A percentile compares a stretch with the other conserved stretches of the same genome.
Conservation (phyloP, 1,284 basidiomycete species). For the Xerocomus nothofagi region DNA sequence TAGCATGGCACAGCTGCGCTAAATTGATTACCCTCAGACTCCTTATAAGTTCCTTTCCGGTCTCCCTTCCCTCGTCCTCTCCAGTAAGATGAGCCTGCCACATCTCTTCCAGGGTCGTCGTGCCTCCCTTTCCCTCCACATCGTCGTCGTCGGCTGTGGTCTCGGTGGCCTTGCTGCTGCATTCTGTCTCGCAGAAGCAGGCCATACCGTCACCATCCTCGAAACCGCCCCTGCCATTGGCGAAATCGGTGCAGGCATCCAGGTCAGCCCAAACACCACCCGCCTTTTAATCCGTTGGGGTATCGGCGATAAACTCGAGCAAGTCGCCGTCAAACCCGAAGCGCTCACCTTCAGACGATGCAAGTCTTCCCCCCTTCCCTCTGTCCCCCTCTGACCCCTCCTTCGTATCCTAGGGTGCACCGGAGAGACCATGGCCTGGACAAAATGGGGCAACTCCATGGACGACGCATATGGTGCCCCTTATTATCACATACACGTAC, state of each 20-base stretch:
- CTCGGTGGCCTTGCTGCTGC: constrained; percentile 52
- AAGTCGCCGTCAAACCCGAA: constrained; percentile 43
- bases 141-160: constrained; percentile 53
- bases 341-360: constrained; percentile 49
- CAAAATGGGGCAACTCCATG: constrained; percentile 42
- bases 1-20: no score
- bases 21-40: no score
- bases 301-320: constrained; percentile 42
- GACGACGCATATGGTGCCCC: constrained; percentile 46
- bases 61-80: no score
- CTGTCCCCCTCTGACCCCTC: background rate
- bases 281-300: constrained; percentile 55
- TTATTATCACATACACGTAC: constrained; percentile 54
- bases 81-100: no score
- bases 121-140: constrained; percentile 35
- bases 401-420: constrained; percentile 32
- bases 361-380: constrained; percentile 19
- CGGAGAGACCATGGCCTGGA: constrained; percentile 48
- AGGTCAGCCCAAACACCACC: constrained; percentile 48
- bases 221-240: constrained; percentile 40
- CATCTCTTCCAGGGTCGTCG: constrained; percentile 30
- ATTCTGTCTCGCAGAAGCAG: constrained; percentile 45
- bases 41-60: no score
- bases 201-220: constrained; percentile 51
- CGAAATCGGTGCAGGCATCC: constrained; percentile 51